Conservation (phyloP, 106 monocot genomes). For the Vanilla planifolia region DNA sequence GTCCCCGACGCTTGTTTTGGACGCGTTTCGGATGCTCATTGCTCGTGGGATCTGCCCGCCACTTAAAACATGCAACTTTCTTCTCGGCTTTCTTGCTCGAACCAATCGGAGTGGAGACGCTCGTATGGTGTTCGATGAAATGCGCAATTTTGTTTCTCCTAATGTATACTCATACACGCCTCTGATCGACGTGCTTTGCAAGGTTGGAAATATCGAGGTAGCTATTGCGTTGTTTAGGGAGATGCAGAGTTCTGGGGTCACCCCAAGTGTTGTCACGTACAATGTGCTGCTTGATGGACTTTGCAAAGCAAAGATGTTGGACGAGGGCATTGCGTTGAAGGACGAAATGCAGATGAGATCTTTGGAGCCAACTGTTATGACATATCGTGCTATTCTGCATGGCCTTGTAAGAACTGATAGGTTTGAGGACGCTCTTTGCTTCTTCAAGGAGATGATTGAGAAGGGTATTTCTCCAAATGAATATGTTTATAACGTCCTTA, state of each 20-base stretch:
- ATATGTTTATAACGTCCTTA: constrained; percentile 71
- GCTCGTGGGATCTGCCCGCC: constrained; percentile 33
- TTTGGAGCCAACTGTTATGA: constrained; percentile 41
- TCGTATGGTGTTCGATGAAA: constrained; percentile 51
- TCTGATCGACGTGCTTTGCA: constrained; percentile 53
- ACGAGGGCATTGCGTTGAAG: constrained; percentile 50
- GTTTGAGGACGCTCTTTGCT: constrained; percentile 26
- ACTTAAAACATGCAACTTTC: constrained; percentile 49
- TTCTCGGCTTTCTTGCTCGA: constrained; percentile 29
- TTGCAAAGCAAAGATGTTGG: constrained; percentile 52
- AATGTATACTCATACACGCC: constrained; percentile 65
- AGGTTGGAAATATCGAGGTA: constrained; percentile 31
- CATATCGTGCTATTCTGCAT: constrained; percentile 61
- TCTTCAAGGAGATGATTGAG: constrained; percentile 63
- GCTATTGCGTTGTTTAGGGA: constrained; percentile 48
- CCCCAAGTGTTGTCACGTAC: constrained; percentile 59
- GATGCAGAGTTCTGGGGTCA: constrained; percentile 44
- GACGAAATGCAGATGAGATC: constrained; percentile 40
- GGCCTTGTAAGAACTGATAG: constrained; percentile 45
- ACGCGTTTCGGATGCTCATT: constrained; percentile 35
- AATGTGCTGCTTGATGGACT: constrained; percentile 75
- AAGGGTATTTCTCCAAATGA: constrained; percentile 54
- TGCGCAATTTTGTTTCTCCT: constrained; percentile 36
- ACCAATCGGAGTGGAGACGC: constrained; percentile 13
- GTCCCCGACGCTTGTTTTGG: constrained; percentile 14